These are phyloP conservation scores for Pythium rhizo-oryzae DNA, from an alignment of 352 stramenopile genomes.

Conservation along the genomic window DNA sequence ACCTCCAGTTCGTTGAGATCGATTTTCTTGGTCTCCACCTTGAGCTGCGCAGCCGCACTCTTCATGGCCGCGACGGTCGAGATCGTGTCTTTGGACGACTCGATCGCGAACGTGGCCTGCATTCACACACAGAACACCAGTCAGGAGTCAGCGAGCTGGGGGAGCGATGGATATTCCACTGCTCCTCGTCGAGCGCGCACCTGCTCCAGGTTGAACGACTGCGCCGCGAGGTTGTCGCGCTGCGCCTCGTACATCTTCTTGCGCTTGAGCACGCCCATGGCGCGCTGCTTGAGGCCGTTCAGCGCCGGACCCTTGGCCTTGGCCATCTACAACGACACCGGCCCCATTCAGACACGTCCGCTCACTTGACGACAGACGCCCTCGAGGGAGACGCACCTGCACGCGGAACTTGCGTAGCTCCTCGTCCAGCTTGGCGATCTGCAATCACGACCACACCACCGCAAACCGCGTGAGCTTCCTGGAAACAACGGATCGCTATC, in stretches of 20 bases:
- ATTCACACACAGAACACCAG: not conserved
- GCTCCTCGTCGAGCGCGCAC: conserved; percentile 23
- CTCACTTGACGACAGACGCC: not conserved
- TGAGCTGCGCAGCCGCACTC: conserved; percentile 88
- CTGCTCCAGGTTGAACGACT: conserved; percentile 90
- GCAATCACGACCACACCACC: not conserved
- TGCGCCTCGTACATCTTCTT: conserved; percentile 91
- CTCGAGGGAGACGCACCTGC: conserved; percentile 36
- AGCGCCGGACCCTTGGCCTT: conserved; percentile 68
- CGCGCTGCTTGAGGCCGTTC: conserved; percentile 82
- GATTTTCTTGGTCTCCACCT: conserved; percentile 95
- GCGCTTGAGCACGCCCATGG: conserved; percentile 85
- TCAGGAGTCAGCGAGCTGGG: too few relatives aligned
- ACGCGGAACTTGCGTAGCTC: conserved; percentile 82
- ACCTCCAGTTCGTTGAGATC: conserved; percentile 96
- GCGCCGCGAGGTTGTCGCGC: conserved; percentile 73
- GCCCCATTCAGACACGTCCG: not conserved
- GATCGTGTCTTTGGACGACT: conserved; percentile 93
- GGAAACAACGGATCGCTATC: not conserved
- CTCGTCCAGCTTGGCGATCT: conserved; percentile 85
- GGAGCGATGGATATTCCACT: too few relatives aligned
- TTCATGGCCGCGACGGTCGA: conserved; percentile 96
- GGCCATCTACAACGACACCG: conserved; percentile 51
- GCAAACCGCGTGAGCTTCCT: too few relatives aligned
- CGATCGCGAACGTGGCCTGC: conserved; percentile 88